A percentile compares a stretch with the other conserved stretches of the same genome.
Conservation (phyloP, 2,329 filamentous ascomycete genomes). For the Blastomyces silverae region DNA sequence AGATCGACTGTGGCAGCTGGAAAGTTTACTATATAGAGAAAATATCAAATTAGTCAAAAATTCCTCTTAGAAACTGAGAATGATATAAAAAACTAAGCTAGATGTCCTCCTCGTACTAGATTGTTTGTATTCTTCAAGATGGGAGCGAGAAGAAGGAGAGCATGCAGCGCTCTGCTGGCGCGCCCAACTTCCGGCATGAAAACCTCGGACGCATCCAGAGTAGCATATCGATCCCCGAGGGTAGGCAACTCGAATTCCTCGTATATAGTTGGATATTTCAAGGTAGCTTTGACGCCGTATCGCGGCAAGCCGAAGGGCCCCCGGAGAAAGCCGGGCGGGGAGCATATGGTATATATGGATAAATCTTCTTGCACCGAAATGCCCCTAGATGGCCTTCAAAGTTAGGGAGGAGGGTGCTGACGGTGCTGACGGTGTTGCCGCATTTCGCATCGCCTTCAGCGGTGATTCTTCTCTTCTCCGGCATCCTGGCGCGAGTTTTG, state of each 20-base stretch:
- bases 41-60: background rate
- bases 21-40: slow-evolving; percentile 41
- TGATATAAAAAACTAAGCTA: background rate
- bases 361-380: background rate
- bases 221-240: slow-evolving; percentile 11
- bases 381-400: background rate
- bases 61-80: background rate
- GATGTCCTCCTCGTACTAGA: slow-evolving; percentile 33
- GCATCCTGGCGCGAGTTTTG: background rate
- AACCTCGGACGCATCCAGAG: slow-evolving; percentile 8
- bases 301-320: slow-evolving; percentile 20
- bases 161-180: slow-evolving; percentile 21
- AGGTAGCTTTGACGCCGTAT: slow-evolving; percentile 33
- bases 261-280: slow-evolving; percentile 35
- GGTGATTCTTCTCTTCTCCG: background rate
- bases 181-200: slow-evolving; percentile 16
- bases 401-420: background rate
- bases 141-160: slow-evolving; percentile 22
- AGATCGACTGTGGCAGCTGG: slow-evolving; percentile 41
- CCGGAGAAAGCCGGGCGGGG: slow-evolving; percentile 12
- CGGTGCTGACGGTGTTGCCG: too few relatives aligned
- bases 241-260: slow-evolving; percentile 20
- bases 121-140: slow-evolving; percentile 42
- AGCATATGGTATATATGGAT: slow-evolving; percentile 23
- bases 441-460: background rate